These are phyloP conservation scores for Pichia phayaonensis DNA, from an alignment of 805 yeast species.

Conservation along the genomic window DNA sequence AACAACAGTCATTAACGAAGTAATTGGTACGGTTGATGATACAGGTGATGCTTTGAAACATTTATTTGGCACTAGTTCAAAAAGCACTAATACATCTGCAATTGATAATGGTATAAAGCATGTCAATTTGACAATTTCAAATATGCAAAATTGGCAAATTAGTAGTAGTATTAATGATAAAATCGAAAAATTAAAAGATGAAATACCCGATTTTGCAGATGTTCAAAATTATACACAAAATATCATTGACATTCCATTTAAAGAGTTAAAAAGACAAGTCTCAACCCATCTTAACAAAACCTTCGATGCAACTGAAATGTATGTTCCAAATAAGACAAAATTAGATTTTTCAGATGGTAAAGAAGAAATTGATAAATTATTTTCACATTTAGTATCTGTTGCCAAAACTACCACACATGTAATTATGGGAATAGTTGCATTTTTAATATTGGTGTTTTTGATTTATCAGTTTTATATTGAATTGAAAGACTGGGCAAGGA, in stretches of 20 bases:
- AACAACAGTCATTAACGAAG: constrained; percentile 47
- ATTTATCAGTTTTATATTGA: constrained; percentile 41
- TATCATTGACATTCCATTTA: constrained; percentile 55
- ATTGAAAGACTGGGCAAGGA: constrained; percentile 39
- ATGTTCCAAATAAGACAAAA: constrained; percentile 33
- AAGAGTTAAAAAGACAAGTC: constrained; percentile 35
- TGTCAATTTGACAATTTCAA: constrained; percentile 51
- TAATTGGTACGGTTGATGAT: constrained; percentile 40
- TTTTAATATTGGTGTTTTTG: constrained; percentile 33
- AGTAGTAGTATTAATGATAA: constrained; percentile 56
- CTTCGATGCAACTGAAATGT: constrained; percentile 23
- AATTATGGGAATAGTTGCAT: constrained; percentile 31
- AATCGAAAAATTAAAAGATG: constrained; percentile 41
- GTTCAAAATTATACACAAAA: constrained; percentile 52
- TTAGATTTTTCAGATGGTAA: constrained; percentile 35
- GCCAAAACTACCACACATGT: constrained; percentile 32
- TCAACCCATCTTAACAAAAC: constrained; percentile 13
- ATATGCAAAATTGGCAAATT: constrained; percentile 52
- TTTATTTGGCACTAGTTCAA: constrained; percentile 40
- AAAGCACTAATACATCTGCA: constrained; percentile 28
- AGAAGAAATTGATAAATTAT: constrained; percentile 34
- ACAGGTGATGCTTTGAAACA: constrained; percentile 37
- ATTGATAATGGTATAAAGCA: constrained; percentile 31
- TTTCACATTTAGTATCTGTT: constrained; percentile 22
- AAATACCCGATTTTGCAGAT: constrained; percentile 58